A percentile compares a stretch with the other conserved stretches of the same genome.
These are phyloP conservation scores for Apiotrichum mycotoxinovorans DNA, from an alignment of 1,284 basidiomycete species.

Conservation along the genomic window DNA sequence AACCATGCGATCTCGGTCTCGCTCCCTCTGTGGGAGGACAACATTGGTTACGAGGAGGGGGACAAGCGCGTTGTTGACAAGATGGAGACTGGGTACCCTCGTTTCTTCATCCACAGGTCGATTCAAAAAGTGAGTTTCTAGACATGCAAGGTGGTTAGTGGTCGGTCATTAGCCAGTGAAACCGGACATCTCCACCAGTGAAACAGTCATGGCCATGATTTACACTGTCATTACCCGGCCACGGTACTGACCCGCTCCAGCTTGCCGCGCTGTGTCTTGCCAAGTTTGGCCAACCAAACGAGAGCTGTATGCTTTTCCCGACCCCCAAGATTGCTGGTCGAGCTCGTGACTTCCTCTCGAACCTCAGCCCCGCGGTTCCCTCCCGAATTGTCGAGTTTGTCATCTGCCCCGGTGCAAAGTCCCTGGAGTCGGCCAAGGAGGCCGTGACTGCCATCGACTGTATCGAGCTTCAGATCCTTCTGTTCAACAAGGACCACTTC, in stretches of 20 bases:
- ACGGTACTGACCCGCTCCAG: slow-evolving; percentile 50
- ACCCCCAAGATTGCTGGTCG: slow-evolving; percentile 66
- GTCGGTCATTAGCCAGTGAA: too few relatives aligned
- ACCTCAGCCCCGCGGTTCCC: slow-evolving; percentile 52
- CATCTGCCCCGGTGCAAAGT: slow-evolving; percentile 54
- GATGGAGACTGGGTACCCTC: slow-evolving; percentile 93
- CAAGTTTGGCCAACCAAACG: slow-evolving; percentile 68
- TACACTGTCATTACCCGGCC: not conserved
- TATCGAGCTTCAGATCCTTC: slow-evolving; percentile 70
- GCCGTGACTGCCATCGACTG: slow-evolving; percentile 39
- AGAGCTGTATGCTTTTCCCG: slow-evolving; percentile 73
- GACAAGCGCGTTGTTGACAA: slow-evolving; percentile 72
- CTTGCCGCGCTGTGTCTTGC: slow-evolving; percentile 70
- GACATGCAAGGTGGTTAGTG: too few relatives aligned
- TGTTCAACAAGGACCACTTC: slow-evolving; percentile 68
- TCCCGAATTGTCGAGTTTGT: slow-evolving; percentile 70
- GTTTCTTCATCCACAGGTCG: slow-evolving; percentile 89
- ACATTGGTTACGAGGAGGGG: slow-evolving; percentile 90
- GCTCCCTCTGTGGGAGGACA: slow-evolving; percentile 89
- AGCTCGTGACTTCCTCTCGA: slow-evolving; percentile 71
- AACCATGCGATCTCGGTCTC: slow-evolving; percentile 97
- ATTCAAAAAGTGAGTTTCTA: slow-evolving; percentile 70
- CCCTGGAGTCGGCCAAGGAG: slow-evolving; percentile 12
- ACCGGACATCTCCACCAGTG: too few relatives aligned
- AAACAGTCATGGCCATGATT: too few relatives aligned